Evolutionary conservation across 2,329 filamentous ascomycete genomes (phyloP), one percentile per base, ranked within the genome.

Genomic region (Aspergillus ochraceus): DNA sequence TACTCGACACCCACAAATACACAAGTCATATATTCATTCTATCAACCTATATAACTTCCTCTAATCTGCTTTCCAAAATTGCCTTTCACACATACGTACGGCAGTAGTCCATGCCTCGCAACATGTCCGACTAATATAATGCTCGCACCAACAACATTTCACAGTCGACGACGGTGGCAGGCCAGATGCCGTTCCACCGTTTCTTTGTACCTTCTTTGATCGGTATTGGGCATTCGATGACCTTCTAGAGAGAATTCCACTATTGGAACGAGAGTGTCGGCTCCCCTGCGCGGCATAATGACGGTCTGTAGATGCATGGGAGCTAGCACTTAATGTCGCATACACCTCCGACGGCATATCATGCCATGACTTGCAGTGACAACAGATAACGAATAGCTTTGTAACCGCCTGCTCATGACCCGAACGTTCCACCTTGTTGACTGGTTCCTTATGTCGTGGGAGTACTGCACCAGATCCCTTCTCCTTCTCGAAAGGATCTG

Each of bases 81-180:
- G 75, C 50, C 84, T 84, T 72, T 90, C 87, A 68, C 85, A 85
- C 66, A 91, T 76, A 62, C 88, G 85, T 4, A 91, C 84, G 49
- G 88, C 80, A 1, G 88, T 86, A 11, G 86, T 85, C 76, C 88
- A 88, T 8, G 88, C 88, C 11, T 87, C 83, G 71, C 89, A 91
- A 74, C 89, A 91, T 59, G 76, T 78, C 14, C 83, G 88, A 64
- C 81, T 87, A 88, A 91, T 90, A 53, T 84, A 83, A 75, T 91
- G 89, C 49, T 80, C 79, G 71, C 89, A 91, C 89, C 89, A 91
- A 9, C 88, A 88, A 70, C 88, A 91, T 64, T 83, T 85, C 26
- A 89, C 84, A 68, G 82, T 65, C 10, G 66, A 57, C 24, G 57
- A 50, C n/a, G 52, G 49, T 20, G 56, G 26, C n/a, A 26, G 9